These are phyloP conservation scores for Paecilomyces dactylethromorphus DNA, from an alignment of 2,329 filamentous ascomycete genomes.

Conservation along the genomic window DNA sequence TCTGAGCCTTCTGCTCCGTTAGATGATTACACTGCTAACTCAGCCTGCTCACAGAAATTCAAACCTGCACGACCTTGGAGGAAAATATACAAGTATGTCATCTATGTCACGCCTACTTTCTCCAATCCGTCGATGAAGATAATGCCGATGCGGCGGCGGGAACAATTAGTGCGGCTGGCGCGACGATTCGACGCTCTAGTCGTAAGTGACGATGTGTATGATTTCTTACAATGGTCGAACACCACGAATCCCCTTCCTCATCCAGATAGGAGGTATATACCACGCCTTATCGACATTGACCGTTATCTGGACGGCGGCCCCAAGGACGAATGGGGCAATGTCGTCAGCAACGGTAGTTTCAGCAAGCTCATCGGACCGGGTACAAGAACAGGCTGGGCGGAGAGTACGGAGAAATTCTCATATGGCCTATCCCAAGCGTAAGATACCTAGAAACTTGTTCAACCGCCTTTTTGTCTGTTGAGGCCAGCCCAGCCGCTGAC, in stretches of 20 bases:
- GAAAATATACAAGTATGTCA: constrained; percentile 78
- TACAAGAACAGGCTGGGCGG: constrained; percentile 79
- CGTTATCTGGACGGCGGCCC: constrained; percentile 56
- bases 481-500: constrained; percentile 9
- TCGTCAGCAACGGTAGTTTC: constrained; percentile 81
- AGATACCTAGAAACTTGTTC: constrained; percentile 20
- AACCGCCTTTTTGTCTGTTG: constrained; percentile 11
- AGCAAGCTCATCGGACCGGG: constrained; percentile 82
- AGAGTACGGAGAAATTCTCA: constrained; percentile 59
- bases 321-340: constrained; percentile 66
- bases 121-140: constrained; percentile 82
- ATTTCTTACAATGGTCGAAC: constrained; percentile 74
- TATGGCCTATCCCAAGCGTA: constrained; percentile 55
- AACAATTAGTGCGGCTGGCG: constrained; percentile 67
- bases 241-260: constrained; percentile 13
- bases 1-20: background rate
- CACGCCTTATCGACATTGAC: constrained; percentile 75
- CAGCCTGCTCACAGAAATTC: constrained; percentile 33
- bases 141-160: constrained; percentile 63
- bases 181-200: constrained; percentile 75
- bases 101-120: constrained; percentile 85
- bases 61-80: constrained; percentile 56
- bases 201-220: constrained; percentile 88
- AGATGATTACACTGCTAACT: background rate
- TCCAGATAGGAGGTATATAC: constrained; percentile 45